Conservation (phyloP, 2,329 filamentous ascomycete genomes). For the Pestalotiopsis sp. region DNA sequence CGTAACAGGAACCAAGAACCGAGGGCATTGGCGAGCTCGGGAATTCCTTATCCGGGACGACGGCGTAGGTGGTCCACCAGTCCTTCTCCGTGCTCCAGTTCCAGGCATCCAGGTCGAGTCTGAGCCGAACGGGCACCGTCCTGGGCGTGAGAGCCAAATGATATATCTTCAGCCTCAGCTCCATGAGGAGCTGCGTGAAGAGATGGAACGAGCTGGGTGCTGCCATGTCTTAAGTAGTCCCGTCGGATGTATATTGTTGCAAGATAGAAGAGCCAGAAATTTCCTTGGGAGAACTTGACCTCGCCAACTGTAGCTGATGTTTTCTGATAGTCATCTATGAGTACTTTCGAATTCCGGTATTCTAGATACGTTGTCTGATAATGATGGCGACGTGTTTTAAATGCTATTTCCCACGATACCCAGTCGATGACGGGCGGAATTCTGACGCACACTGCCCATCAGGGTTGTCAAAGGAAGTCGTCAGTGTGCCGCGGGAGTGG, state of each 20-base stretch:
- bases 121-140: slow-evolving; percentile 9
- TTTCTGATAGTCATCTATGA: too few species aligned
- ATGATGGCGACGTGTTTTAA: too few species aligned
- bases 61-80: slow-evolving; percentile 12
- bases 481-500: not conserved
- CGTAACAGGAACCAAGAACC: slow-evolving; percentile 1
- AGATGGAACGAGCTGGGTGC: not conserved
- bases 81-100: slow-evolving; percentile 6
- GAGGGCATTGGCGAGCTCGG: not conserved
- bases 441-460: not conserved
- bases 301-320: too few species aligned
- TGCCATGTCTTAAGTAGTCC: not conserved
- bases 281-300: too few species aligned
- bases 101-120: slow-evolving; percentile 11
- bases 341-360: too few species aligned
- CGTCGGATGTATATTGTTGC: too few species aligned
- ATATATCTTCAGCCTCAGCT: slow-evolving; percentile 13
- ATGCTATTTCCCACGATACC: too few species aligned
- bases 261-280: too few species aligned
- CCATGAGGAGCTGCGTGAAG: slow-evolving; percentile 5
- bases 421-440: not conserved
- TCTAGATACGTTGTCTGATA: too few species aligned
- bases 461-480: not conserved
- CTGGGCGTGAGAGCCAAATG: slow-evolving; percentile 9
- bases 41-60: not conserved